These are phyloP conservation scores for Gossypium schwendimanii DNA, from an alignment of 441 rosid species.

Conservation along the genomic window DNA sequence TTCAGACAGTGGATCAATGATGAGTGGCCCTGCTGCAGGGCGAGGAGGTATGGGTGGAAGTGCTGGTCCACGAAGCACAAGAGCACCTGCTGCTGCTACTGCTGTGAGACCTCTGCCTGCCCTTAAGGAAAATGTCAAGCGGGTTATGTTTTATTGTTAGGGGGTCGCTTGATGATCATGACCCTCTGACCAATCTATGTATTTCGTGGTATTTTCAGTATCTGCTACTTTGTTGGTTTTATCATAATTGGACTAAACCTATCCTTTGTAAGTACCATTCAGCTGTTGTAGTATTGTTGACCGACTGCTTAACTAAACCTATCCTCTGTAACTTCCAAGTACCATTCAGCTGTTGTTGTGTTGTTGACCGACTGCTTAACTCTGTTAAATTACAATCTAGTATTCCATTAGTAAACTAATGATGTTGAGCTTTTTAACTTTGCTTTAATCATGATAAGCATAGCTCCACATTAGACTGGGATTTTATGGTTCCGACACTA, in stretches of 20 bases:
- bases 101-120: constrained; percentile 78
- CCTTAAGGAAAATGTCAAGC: constrained; percentile 72
- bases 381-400: not conserved
- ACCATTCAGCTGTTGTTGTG: not conserved
- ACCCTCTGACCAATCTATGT: not conserved
- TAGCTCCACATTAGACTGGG: not conserved
- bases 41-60: constrained; percentile 48
- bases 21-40: constrained; percentile 56
- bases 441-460: not conserved
- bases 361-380: not conserved
- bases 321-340: not conserved
- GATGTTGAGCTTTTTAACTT: not conserved
- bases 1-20: constrained; percentile 94
- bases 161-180: not conserved
- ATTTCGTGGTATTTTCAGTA: not conserved
- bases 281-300: not conserved
- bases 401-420: not conserved
- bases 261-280: not conserved
- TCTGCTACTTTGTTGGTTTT: not conserved
- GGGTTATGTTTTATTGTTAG: constrained; percentile 80
- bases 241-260: not conserved
- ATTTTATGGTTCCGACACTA: no score
- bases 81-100: constrained; percentile 39
- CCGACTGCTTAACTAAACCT: not conserved
- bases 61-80: constrained; percentile 41